phyloP scores from a whole-genome alignment of 2,329 filamentous ascomycete genomes.

The Colletotrichum lindemuthianum region DNA sequence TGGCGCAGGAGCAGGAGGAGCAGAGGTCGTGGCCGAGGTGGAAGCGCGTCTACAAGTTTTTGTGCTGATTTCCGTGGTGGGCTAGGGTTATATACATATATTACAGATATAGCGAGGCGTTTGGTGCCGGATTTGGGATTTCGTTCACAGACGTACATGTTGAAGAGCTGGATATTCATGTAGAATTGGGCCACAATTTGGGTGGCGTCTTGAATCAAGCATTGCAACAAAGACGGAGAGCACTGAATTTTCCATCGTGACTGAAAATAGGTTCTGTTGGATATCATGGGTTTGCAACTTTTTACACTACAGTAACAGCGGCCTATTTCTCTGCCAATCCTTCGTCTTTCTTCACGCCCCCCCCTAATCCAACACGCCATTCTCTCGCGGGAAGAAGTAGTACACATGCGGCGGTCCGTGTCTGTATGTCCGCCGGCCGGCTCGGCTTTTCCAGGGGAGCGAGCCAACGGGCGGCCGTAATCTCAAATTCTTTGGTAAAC shows the following conservation, averaged over 20 bases:
- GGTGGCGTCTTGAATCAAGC: neutral
- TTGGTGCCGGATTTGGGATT: neutral
- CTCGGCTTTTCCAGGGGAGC: neutral
- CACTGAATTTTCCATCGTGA: neutral
- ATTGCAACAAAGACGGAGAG: neutral
- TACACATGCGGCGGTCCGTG: constrained; percentile 23
- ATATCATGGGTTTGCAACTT: constrained; percentile 34
- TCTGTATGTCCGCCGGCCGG: neutral
- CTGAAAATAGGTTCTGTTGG: constrained; percentile 32
- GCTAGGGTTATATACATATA: neutral
- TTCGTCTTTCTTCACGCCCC: neutral
- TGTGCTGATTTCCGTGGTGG: constrained; percentile 63
- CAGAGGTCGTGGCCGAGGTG: constrained; percentile 75
- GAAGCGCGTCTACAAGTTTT: constrained; percentile 79
- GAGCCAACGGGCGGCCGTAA: neutral
- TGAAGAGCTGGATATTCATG: neutral
- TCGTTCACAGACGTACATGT: neutral
- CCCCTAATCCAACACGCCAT: constrained; percentile 22
- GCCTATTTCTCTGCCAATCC: constrained; percentile 8
- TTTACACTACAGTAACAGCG: constrained; percentile 26
- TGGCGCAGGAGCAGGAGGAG: constrained; percentile 84
- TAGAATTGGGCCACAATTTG: neutral
- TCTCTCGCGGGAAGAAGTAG: neutral
- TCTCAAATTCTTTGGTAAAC: constrained; percentile 13
- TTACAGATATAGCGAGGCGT: constrained; percentile 11